A percentile compares a stretch with the other conserved stretches of the same genome.
phyloP scores from a whole-genome alignment of 495 filamentous ascomycete genomes.

The Cryomyces antarcticus region DNA sequence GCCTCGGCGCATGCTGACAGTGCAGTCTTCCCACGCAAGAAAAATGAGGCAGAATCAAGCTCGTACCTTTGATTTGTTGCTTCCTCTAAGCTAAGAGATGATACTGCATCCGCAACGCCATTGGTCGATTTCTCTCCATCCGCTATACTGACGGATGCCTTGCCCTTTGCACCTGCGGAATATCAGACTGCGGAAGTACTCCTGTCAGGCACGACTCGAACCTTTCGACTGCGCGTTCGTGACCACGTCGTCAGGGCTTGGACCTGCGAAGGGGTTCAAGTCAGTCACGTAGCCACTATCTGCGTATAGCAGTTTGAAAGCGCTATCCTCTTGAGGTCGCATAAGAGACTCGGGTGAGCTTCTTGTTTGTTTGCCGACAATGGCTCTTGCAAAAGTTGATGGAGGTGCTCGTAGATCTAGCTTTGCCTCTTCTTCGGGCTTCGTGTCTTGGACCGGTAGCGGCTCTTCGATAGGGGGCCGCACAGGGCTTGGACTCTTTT shows the following conservation, averaged over 20 bases:
- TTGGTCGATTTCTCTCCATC: constrained; percentile 27
- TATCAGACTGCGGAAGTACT: background rate
- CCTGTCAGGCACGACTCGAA: constrained; percentile 26
- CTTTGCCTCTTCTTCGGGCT: background rate
- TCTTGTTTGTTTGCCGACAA: background rate
- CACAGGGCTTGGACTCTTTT: background rate
- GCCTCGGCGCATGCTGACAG: too few relatives aligned
- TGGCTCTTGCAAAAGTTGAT: constrained; percentile 5
- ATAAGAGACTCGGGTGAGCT: background rate
- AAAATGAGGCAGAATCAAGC: too few relatives aligned
- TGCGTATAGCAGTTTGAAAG: background rate
- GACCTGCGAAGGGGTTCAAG: constrained; percentile 48
- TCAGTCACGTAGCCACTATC: background rate
- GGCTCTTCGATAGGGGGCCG: background rate
- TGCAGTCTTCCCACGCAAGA: too few relatives aligned
- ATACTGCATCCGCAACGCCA: constrained; percentile 18
- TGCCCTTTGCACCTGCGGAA: constrained; percentile 19
- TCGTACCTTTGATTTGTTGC: background rate
- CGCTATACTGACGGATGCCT: constrained; percentile 21
- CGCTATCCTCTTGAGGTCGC: background rate
- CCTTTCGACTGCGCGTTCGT: constrained; percentile 75
- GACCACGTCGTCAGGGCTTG: constrained; percentile 88
- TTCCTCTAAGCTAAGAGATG: constrained; percentile 43
- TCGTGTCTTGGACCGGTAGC: background rate
- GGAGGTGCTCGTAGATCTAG: constrained; percentile 9